phyloP scores from a whole-genome alignment of 305 asterid species.

The Solanum aculeatissimum region DNA sequence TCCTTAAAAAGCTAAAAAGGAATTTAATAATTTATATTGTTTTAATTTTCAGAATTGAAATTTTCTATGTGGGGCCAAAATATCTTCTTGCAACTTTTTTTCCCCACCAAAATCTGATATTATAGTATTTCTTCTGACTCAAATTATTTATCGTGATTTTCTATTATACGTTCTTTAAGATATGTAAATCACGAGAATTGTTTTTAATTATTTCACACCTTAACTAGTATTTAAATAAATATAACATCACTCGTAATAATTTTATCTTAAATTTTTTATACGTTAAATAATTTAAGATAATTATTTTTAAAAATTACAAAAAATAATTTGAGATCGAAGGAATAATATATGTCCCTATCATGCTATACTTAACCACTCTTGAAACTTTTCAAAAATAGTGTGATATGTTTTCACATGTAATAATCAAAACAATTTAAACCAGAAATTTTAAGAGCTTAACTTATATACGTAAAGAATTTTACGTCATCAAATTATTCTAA shows the following conservation, averaged over 20 bases:
- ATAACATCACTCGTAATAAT: background rate
- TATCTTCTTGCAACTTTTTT: slow-evolving; percentile 12
- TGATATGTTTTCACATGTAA: background rate
- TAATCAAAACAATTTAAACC: background rate
- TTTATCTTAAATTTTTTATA: background rate
- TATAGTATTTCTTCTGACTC: background rate
- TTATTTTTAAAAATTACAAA: background rate
- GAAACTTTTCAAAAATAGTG: background rate
- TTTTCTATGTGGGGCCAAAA: slow-evolving; percentile 7
- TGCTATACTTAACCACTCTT: background rate
- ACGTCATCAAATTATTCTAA: background rate
- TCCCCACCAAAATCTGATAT: slow-evolving; percentile 10
- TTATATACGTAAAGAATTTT: background rate
- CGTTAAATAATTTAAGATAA: background rate
- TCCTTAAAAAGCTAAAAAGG: background rate
- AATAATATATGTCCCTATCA: background rate
- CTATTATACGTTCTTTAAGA: background rate
- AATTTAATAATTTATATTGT: background rate
- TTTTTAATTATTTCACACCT: background rate
- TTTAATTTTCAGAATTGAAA: background rate
- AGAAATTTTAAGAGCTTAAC: background rate
- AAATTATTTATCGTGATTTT: background rate
- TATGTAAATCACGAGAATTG: fast-evolving
- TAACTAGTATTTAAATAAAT: too few species aligned
- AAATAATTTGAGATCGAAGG: fast-evolving